Evolutionary conservation across 2,329 filamentous ascomycete genomes (phyloP), one percentile per base, ranked within the genome.

Genomic region (Fusarium fracticaudum): DNA sequence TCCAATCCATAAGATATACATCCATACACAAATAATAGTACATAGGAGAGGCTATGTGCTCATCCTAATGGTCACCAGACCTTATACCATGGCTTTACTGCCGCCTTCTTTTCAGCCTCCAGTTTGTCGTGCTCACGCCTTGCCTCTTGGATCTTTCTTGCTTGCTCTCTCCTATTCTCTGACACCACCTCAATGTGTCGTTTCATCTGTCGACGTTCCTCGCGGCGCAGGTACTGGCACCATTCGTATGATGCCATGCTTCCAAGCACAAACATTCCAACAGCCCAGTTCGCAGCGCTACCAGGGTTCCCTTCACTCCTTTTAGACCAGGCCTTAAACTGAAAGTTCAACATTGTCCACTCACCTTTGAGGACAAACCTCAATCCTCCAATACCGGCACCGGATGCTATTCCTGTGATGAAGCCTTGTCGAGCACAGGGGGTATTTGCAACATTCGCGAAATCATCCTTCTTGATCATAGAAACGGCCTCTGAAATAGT

Each of bases 371-470:
- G 84, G 29, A 98, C 86, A 77, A 91, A 93, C 72, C 92, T 90
- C 62, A 95, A 78, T 67, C 91, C 92, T 62, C 95, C 96, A 38
- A 94, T 83, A 8, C 89, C 92, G 72, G 94, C 93, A 8, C 94
- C 96, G 6, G 90, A 88, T 2, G 90, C 93, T 77, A 99, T 97
- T 31, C 95, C 96, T 4, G 93, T 91, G 76, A 98, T 85, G 60
- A 98, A 86, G 5, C 94, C 92, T 80, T 97, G 92, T 70, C 95
- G 88, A 26, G 94, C 93, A 82, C 96, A 98, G 0, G 96, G 96
- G 65, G 91, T 89, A 82, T 93, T 92, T 81, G 95, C 92, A 60
- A 97, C 86, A 50, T 90, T 89, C 50, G 90, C 82, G 73, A 95
- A 93, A 78, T 96, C 94, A 44, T 91, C 86, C 44, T 87, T 80